Conservation (phyloP, 331 rosid genomes). For the Phaseolus coccineus region DNA sequence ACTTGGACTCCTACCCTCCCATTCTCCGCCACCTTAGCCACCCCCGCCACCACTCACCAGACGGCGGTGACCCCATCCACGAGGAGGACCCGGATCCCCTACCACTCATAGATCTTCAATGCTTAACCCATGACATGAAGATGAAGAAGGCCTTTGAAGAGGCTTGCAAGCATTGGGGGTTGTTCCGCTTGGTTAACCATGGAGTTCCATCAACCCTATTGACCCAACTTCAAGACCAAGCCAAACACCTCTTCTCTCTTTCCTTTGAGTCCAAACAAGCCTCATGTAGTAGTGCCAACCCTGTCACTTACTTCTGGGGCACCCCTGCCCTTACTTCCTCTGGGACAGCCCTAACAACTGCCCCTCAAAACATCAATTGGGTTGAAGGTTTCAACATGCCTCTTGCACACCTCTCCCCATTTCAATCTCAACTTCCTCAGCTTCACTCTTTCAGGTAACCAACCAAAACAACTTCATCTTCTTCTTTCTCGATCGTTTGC, state of each 20-base stretch:
- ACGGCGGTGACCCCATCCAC: not conserved
- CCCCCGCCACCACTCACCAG: not conserved
- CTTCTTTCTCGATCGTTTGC: not conserved
- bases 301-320: constrained; percentile 65
- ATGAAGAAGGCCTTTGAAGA: constrained; percentile 41
- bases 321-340: constrained; percentile 60
- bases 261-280: constrained; percentile 58
- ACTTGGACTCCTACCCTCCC: constrained; percentile 48
- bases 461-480: not conserved
- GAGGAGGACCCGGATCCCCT: constrained; percentile 32
- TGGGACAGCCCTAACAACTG: constrained; percentile 49
- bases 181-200: constrained; percentile 71
- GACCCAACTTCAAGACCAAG: constrained; percentile 43
- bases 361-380: constrained; percentile 46
- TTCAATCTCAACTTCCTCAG: constrained; percentile 45
- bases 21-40: constrained; percentile 32
- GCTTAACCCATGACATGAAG: constrained; percentile 37
- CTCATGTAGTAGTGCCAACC: constrained; percentile 22
- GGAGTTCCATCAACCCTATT: constrained; percentile 60
- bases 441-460: constrained; percentile 60
- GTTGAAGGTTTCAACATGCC: constrained; percentile 64
- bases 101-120: constrained; percentile 59
- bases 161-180: constrained; percentile 68
- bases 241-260: constrained; percentile 47
- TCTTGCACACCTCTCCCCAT: constrained; percentile 45